phyloP scores from a whole-genome alignment of 1,284 basidiomycete species.

The Heterobasidion occidentale region DNA sequence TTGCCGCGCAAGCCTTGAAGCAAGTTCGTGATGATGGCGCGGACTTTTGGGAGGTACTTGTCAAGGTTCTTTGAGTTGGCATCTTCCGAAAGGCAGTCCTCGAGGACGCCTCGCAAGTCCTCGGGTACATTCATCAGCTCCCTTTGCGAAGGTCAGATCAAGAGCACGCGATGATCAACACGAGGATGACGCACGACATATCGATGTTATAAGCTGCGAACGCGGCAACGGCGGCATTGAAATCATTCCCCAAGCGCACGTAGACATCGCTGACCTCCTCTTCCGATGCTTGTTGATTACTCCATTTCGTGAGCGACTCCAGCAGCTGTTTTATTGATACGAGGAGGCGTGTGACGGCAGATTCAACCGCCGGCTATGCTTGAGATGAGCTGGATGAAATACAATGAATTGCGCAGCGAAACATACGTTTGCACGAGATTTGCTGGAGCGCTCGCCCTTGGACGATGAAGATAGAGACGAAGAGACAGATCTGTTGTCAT shows the following conservation, averaged over 20 bases:
- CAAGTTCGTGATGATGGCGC: slow-evolving; percentile 89
- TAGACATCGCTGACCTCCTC: slow-evolving; percentile 92
- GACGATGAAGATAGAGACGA: not conserved
- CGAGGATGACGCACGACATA: slow-evolving; percentile 67
- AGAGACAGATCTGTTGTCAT: slow-evolving; percentile 8
- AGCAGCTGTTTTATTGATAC: slow-evolving; percentile 94
- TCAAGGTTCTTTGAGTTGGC: slow-evolving; percentile 83
- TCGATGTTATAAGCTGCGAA: slow-evolving; percentile 84
- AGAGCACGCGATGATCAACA: slow-evolving; percentile 1
- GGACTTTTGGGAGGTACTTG: slow-evolving; percentile 84
- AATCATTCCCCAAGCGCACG: slow-evolving; percentile 94
- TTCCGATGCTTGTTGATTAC: slow-evolving; percentile 69
- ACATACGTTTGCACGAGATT: slow-evolving; percentile 1
- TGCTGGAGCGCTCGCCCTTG: slow-evolving; percentile 1
- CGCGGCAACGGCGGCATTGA: slow-evolving; percentile 88
- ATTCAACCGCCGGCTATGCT: slow-evolving; percentile 71
- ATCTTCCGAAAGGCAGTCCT: slow-evolving; percentile 87
- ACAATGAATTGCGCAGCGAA: not conserved
- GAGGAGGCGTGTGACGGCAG: slow-evolving; percentile 87
- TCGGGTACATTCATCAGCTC: slow-evolving; percentile 87
- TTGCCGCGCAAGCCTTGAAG: slow-evolving; percentile 89
- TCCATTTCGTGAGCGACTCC: slow-evolving; percentile 89
- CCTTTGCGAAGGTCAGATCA: slow-evolving; percentile 30
- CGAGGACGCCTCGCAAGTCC: slow-evolving; percentile 83
- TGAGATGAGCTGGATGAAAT: not conserved